A percentile compares a stretch with the other conserved stretches of the same genome.
These are phyloP conservation scores for Sungouiella blattae DNA, from an alignment of 805 yeast genomes.

Conservation along the genomic window DNA sequence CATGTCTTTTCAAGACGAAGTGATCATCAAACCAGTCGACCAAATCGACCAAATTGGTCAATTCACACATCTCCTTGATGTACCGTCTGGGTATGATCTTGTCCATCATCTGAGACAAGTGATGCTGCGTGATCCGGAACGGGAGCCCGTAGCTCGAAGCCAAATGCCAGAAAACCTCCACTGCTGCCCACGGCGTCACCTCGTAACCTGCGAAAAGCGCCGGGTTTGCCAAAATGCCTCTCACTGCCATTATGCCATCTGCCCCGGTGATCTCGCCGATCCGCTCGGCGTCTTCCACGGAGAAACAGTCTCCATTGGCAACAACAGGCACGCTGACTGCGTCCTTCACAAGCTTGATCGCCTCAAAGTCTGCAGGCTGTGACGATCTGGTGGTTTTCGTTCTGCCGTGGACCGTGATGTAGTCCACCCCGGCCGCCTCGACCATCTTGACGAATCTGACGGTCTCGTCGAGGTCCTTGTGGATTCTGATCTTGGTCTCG, in stretches of 20 bases:
- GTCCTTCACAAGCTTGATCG: slow-evolving; percentile 63
- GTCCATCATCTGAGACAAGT: slow-evolving; percentile 81
- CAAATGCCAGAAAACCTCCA: slow-evolving; percentile 80
- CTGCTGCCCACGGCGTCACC: slow-evolving; percentile 84
- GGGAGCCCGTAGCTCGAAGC: slow-evolving; percentile 81
- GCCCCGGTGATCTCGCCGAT: slow-evolving; percentile 69
- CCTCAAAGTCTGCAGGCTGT: slow-evolving; percentile 77
- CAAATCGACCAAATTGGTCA: slow-evolving; percentile 55
- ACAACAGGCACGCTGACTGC: slow-evolving; percentile 71
- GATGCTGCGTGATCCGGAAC: slow-evolving; percentile 81
- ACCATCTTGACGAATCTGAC: slow-evolving; percentile 66
- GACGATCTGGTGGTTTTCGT: slow-evolving; percentile 82
- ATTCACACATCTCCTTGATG: slow-evolving; percentile 58
- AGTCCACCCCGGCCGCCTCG: slow-evolving; percentile 87
- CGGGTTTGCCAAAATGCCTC: slow-evolving; percentile 86
- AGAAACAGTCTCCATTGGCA: slow-evolving; percentile 96
- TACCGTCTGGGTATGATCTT: slow-evolving; percentile 34
- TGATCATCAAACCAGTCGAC: slow-evolving; percentile 78
- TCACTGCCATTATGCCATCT: slow-evolving; percentile 93
- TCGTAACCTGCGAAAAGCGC: slow-evolving; percentile 75
- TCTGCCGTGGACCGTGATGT: slow-evolving; percentile 92
- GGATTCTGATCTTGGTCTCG: slow-evolving; percentile 91
- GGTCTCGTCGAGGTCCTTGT: slow-evolving; percentile 70
- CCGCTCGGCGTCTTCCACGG: slow-evolving; percentile 55
- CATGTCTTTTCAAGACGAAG: slow-evolving; percentile 63